These are phyloP conservation scores for Cercophora newfieldiana DNA, from an alignment of 495 filamentous ascomycete genomes.

Conservation along the genomic window DNA sequence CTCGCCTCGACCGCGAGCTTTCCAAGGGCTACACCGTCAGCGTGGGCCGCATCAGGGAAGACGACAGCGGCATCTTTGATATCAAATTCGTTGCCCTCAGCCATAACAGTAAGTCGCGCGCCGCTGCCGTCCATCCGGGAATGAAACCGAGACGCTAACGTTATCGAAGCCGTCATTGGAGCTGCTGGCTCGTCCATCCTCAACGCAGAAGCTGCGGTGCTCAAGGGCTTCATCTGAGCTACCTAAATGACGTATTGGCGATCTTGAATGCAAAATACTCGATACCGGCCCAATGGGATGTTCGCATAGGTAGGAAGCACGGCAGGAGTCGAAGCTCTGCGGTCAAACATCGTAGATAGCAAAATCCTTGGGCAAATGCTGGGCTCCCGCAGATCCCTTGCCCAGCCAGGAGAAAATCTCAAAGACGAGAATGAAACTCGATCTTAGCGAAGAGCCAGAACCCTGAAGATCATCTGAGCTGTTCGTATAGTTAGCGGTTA, in stretches of 20 bases:
- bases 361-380: not conserved
- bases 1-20: constrained; percentile 76
- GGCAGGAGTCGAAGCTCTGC: constrained; percentile 1
- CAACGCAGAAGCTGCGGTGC: constrained; percentile 88
- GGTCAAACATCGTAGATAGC: constrained; percentile 3
- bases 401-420: not conserved
- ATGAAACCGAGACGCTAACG: constrained; percentile 11
- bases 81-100: constrained; percentile 79
- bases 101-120: constrained; percentile 72
- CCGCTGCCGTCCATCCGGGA: not conserved
- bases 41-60: constrained; percentile 74
- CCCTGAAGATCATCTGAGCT: not conserved
- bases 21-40: constrained; percentile 77
- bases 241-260: constrained; percentile 15
- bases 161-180: constrained; percentile 72
- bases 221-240: constrained; percentile 79
- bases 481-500: not conserved
- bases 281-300: not conserved
- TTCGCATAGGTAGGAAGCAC: not conserved
- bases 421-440: constrained; percentile 4
- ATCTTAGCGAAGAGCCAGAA: not conserved
- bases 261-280: not conserved
- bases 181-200: constrained; percentile 92
- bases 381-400: constrained; percentile 6
- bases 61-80: constrained; percentile 75